Percentiles rank a stretch among this genome's conserved stretches.
phyloP scores from a whole-genome alignment of 139 green algal species.

The Coelastrella sp. region DNA sequence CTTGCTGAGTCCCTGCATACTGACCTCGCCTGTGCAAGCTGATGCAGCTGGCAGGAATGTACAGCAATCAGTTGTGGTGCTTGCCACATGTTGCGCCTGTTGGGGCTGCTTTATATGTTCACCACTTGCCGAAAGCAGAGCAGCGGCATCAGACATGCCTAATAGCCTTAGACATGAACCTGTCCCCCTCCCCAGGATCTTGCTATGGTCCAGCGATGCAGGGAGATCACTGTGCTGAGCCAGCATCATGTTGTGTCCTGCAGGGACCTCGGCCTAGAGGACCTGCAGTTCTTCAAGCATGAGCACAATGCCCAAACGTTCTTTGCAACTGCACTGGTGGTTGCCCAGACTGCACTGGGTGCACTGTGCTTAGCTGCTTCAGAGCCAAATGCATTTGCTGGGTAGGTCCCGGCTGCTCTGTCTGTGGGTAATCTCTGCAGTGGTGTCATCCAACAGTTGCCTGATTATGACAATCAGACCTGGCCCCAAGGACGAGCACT shows the following conservation, averaged over 20 bases:
- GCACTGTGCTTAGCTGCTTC: neutral
- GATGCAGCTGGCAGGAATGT: neutral
- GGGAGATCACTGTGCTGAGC: no score
- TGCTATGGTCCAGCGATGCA: neutral
- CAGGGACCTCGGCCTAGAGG: conserved; percentile 11
- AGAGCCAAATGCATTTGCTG: conserved; percentile 6
- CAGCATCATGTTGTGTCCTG: neutral
- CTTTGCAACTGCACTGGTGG: neutral
- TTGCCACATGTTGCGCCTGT: no score
- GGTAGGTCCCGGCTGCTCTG: neutral
- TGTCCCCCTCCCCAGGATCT: neutral
- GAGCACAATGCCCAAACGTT: neutral
- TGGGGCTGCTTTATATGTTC: no score
- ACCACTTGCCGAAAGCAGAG: no score
- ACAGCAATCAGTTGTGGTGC: no score
- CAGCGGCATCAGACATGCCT: neutral
- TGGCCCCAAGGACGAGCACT: neutral
- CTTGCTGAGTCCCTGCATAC: no score
- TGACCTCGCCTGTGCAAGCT: neutral
- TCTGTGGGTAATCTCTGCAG: neutral
- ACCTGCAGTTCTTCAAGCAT: conserved; percentile 25
- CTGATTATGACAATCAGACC: neutral
- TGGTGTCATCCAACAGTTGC: neutral
- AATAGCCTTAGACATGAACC: neutral
- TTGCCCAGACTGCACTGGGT: neutral